Evolutionary conservation across 2,329 filamentous ascomycete species (phyloP), one percentile per base, ranked within the genome.

Genomic region (Xylariomycetidae sp.): DNA sequence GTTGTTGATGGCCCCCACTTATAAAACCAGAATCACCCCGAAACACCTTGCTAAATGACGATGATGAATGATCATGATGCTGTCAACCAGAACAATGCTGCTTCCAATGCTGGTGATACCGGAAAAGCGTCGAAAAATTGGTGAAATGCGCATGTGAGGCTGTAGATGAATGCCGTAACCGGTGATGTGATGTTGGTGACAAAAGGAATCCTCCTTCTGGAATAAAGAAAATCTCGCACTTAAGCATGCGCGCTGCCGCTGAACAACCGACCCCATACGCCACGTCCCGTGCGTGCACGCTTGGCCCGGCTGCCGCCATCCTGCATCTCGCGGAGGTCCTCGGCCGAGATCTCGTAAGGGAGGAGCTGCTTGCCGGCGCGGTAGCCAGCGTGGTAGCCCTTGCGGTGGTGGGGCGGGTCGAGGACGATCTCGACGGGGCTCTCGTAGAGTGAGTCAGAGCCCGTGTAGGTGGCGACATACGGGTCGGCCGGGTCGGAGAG

Each of bases 211-310:
- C 6, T 5, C 22, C 7, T 15, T 10, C 23, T 12, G 6, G 25
- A 17, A 23, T 15, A 22, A 25, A 26, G 24, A 35, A 33, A 25
- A 23, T 8, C 8, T 12, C 20, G 10, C 7, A 32, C 37, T 33
- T 34, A 39, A 25, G 36, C 32, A 31, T 41, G 35, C 10, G 65
- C 60, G 32, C 61, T 55, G 31, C 60, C 63, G 28, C 68, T 67
- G 38, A 76, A 70, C 38, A 76, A 63, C 25, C 72, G 68, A 20
- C 66, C 67, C 56, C 71, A 70, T 59, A 76, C 64, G 42, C 71
- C 68, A 24, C 68, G 63, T 26, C 53, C 53, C 26, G 64, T 60
- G 31, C 65, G 62, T 38, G 63, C 63, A 32, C 70, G 67, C 61
- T 72, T 72, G n/a, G 58, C 40, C 55, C 67, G 70, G 28, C 58